phyloP scores from a whole-genome alignment of 441 rosid genomes.

The Populus hybrid region DNA sequence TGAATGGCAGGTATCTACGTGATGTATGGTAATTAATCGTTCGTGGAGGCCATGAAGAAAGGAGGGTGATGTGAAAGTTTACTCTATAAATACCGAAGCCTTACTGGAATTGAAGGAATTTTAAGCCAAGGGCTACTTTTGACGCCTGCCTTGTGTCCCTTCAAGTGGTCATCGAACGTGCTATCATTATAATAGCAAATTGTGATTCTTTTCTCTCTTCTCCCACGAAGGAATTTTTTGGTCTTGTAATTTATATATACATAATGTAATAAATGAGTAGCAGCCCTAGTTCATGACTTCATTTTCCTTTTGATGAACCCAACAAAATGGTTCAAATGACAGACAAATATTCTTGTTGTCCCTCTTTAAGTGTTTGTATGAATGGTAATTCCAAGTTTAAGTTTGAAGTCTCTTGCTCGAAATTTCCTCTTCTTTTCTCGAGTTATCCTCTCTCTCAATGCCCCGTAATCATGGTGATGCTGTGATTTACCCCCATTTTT shows the following conservation, averaged over 20 bases:
- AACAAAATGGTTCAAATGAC: constrained; percentile 24
- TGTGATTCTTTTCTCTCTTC: background rate
- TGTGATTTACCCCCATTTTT: no score
- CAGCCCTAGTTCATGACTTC: constrained; percentile 6
- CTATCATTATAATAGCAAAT: background rate
- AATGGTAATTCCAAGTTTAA: background rate
- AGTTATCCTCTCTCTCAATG: background rate
- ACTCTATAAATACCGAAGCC: background rate
- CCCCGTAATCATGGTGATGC: no score
- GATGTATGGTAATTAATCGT: constrained; percentile 69
- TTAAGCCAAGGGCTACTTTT: background rate
- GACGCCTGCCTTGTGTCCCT: background rate
- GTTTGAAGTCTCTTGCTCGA: background rate
- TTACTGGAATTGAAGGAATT: background rate
- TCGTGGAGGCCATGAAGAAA: background rate
- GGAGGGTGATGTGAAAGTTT: background rate
- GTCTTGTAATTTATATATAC: constrained; percentile 11
- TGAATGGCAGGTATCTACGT: constrained; percentile 79
- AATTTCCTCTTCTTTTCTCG: background rate
- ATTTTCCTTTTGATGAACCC: constrained; percentile 22
- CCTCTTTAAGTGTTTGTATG: background rate
- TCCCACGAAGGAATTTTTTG: constrained; percentile 27
- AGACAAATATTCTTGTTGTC: background rate
- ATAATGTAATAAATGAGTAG: constrained; percentile 6
- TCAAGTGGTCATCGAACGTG: background rate